phyloP scores from a whole-genome alignment of 2,329 filamentous ascomycete species.

The Trichoderma aggressivum region DNA sequence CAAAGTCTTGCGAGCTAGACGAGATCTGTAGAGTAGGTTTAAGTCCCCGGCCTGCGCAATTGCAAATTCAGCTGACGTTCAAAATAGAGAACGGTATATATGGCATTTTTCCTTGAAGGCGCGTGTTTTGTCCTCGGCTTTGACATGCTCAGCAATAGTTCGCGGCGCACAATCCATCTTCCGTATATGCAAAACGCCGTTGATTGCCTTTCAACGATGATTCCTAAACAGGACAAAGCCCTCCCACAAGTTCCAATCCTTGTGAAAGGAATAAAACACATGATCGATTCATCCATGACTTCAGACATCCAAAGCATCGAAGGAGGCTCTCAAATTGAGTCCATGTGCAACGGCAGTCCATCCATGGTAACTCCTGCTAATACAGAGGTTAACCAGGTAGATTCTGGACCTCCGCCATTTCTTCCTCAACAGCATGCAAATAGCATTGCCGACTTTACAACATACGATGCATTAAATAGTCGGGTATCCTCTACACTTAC shows the following conservation, averaged over 20 bases:
- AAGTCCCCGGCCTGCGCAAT: not conserved
- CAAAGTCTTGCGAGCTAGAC: not conserved
- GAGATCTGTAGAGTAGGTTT: not conserved
- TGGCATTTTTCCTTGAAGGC: not conserved
- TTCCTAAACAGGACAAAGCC: not conserved
- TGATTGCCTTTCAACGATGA: not conserved
- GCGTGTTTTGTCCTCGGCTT: not conserved
- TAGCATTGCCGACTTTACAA: no score
- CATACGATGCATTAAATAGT: not conserved
- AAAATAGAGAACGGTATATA: not conserved
- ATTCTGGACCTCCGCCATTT: not conserved
- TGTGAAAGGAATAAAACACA: not conserved
- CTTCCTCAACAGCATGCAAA: not conserved
- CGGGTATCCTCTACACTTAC: not conserved
- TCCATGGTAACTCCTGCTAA: not conserved
- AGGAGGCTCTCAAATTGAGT: not conserved
- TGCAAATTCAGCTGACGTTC: not conserved
- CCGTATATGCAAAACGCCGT: not conserved
- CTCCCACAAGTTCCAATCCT: not conserved
- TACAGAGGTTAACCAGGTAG: not conserved
- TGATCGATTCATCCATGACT: not conserved
- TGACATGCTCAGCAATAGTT: not conserved
- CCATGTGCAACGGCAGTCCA: not conserved
- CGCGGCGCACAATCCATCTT: not conserved
- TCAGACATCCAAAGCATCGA: not conserved